Evolutionary conservation across 371 early-diverging fungal genomes (phyloP), one percentile per base, ranked within the genome.

Genomic region (Mortierella sp.): DNA sequence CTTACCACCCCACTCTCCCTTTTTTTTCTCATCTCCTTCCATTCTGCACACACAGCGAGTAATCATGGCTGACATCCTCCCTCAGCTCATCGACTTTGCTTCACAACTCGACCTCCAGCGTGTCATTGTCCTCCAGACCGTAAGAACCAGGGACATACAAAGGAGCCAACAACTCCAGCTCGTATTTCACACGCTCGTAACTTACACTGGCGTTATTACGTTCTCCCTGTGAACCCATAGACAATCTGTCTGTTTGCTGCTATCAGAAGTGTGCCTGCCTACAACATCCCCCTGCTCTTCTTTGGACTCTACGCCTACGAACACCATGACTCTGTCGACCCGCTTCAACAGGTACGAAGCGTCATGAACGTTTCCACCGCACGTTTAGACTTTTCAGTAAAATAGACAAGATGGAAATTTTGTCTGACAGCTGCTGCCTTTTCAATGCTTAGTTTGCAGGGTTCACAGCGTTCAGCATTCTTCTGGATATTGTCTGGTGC

Each of bases 41-140:
- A 11, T 48, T 43, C 26, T 57, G 31, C 54, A 16, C 67, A 24
- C 16, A 34, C 16, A 34, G 57, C 28, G 28, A 57, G 11, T 11
- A 50, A n/a, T 61, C 64, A 81, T 86, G 82, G 73, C 86, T n/a
- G 79, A 86, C 72, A 51, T 81, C 31, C 79, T 86, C 43, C 77
- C 82, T 43, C 82, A 81, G 71, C 82, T 86, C 79, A 77, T 86
- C 72, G 86, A 86, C 64, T 84, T 81, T 77, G 81, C 82, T 51
- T 77, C 86, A 10, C 86, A 86, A 71, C 72, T 86, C 28, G 86
- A 86, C 77, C 72, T 86, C 19, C 82, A 86, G 51, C 70, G 81
- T 14, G 74, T 86, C 79, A 81, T 86, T 51, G 81, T 81, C 73
- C 64, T 51, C 43, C 85, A 84, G 26, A 75, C 81, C 57, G 84